These are phyloP conservation scores for Plasmopara viticola DNA, from an alignment of 352 stramenopile genomes.

Conservation along the genomic window DNA sequence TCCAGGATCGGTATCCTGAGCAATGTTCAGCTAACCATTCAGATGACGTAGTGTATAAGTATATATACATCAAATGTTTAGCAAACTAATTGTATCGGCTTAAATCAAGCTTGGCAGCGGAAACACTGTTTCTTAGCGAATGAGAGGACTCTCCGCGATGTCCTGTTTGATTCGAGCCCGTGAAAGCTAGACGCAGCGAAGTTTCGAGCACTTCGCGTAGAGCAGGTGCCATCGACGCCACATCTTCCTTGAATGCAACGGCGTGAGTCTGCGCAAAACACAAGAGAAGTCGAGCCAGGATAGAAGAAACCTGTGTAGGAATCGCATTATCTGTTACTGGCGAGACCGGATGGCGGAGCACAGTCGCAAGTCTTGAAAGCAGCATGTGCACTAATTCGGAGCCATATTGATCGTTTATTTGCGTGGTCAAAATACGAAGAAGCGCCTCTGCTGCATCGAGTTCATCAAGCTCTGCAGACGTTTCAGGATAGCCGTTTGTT, in stretches of 20 bases:
- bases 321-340: slow-evolving; percentile 11
- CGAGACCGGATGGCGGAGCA: slow-evolving; percentile 23
- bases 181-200: slow-evolving; percentile 39
- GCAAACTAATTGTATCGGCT: slow-evolving; percentile 37
- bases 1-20: too few species aligned
- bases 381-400: slow-evolving; percentile 51
- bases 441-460: slow-evolving; percentile 42
- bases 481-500: slow-evolving; percentile 22
- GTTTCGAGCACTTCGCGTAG: slow-evolving; percentile 35
- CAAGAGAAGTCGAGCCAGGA: slow-evolving; percentile 37
- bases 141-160: slow-evolving; percentile 7
- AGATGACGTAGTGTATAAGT: too few species aligned
- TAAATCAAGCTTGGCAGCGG: slow-evolving; percentile 33
- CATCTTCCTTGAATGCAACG: slow-evolving; percentile 44
- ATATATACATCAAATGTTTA: background rate
- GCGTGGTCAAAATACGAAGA: slow-evolving; percentile 37
- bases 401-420: slow-evolving; percentile 42
- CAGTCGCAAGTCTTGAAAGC: slow-evolving; percentile 40
- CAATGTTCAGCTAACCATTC: too few species aligned
- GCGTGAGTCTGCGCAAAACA: slow-evolving; percentile 48
- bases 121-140: slow-evolving; percentile 1
- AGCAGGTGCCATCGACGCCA: slow-evolving; percentile 34
- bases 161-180: slow-evolving; percentile 11
- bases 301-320: slow-evolving; percentile 15
- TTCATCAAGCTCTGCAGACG: slow-evolving; percentile 20